phyloP scores from a whole-genome alignment of 2,329 filamentous ascomycete genomes.

The Lachnum nothofagi region DNA sequence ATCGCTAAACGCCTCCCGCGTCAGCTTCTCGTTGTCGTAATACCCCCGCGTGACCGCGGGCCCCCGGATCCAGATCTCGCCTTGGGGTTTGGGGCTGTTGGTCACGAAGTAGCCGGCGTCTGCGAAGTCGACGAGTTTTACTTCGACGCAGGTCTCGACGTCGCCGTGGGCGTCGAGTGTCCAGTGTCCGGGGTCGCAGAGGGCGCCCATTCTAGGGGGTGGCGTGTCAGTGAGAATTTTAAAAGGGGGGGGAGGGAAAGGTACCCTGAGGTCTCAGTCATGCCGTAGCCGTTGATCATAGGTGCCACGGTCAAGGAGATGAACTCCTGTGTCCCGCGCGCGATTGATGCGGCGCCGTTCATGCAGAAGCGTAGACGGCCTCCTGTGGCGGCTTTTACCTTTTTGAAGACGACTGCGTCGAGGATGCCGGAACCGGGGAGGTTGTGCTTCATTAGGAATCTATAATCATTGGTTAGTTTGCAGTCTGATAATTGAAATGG shows the following conservation, averaged over 20 bases:
- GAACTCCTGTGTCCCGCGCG: slow-evolving; percentile 80
- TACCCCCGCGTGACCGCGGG: slow-evolving; percentile 69
- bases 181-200: slow-evolving; percentile 78
- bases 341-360: slow-evolving; percentile 86
- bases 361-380: slow-evolving; percentile 80
- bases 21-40: slow-evolving; percentile 80
- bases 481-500: slow-evolving; percentile 31
- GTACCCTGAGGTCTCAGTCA: slow-evolving; percentile 78
- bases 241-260: neutral
- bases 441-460: slow-evolving; percentile 49
- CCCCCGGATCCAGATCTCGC: slow-evolving; percentile 86
- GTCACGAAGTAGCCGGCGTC: slow-evolving; percentile 72
- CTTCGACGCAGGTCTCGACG: slow-evolving; percentile 67
- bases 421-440: slow-evolving; percentile 63
- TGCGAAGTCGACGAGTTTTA: slow-evolving; percentile 83
- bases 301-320: slow-evolving; percentile 84
- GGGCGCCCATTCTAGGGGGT: slow-evolving; percentile 61
- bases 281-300: slow-evolving; percentile 86
- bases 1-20: slow-evolving; percentile 65
- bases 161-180: slow-evolving; percentile 71
- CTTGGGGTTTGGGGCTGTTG: slow-evolving; percentile 64
- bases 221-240: neutral
- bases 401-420: slow-evolving; percentile 80
- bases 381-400: slow-evolving; percentile 82
- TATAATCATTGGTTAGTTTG: slow-evolving; percentile 17